phyloP scores from a whole-genome alignment of 176 grass and related monocot genomes.

The Triticum monococcum region DNA sequence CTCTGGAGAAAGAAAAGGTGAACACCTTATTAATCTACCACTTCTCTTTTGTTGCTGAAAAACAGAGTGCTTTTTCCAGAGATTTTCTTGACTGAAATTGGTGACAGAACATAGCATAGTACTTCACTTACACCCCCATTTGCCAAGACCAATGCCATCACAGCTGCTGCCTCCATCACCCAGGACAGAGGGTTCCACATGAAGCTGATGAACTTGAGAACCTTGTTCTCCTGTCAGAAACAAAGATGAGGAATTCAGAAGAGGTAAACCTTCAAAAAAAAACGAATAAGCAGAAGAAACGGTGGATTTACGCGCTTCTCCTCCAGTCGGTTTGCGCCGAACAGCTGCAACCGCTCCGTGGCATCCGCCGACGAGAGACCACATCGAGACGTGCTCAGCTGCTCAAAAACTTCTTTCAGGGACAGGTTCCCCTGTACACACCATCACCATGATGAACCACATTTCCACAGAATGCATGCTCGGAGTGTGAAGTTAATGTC shows the following conservation, averaged over 20 bases:
- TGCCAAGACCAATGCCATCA: slow-evolving; percentile 67
- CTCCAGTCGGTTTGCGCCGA: slow-evolving; percentile 70
- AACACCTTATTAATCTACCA: background rate
- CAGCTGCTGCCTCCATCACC: slow-evolving; percentile 84
- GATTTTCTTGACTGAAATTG: background rate
- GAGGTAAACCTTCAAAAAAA: background rate
- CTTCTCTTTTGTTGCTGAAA: background rate
- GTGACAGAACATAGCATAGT: background rate
- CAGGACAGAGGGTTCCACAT: slow-evolving; percentile 97
- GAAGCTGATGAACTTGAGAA: slow-evolving; percentile 74
- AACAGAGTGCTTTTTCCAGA: background rate
- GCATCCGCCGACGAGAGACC: slow-evolving; percentile 66
- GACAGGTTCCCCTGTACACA: slow-evolving; percentile 47
- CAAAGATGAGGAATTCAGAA: background rate
- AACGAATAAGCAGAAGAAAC: background rate
- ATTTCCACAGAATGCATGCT: background rate
- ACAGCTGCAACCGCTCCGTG: slow-evolving; percentile 52
- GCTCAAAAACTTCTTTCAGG: slow-evolving; percentile 61
- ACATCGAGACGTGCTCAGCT: slow-evolving; percentile 36
- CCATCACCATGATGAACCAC: background rate
- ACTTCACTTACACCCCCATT: slow-evolving; percentile 70
- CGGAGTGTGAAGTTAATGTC: background rate
- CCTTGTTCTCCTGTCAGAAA: slow-evolving; percentile 61
- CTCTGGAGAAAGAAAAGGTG: slow-evolving; percentile 16
- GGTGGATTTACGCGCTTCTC: slow-evolving; percentile 59